Evolutionary conservation across 148 eudicot species (phyloP), one percentile per base, ranked within the genome.

Genomic region (Fagopyrum homotropicum): DNA sequence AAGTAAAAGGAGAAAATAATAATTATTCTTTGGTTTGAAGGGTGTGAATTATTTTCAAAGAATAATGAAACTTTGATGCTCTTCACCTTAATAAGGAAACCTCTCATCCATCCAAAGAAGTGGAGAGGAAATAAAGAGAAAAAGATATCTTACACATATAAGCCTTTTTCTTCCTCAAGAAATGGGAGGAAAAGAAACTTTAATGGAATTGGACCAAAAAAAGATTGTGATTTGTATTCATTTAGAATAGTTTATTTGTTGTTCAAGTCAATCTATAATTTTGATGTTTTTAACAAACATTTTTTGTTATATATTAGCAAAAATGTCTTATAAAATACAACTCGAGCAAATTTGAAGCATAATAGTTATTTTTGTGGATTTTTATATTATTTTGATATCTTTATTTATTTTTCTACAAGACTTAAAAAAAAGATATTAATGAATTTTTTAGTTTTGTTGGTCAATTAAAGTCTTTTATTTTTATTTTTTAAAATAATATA

Each of bases 71-170:
- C 70, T 64, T 64, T 30, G 70, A 64, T 11, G 47, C 30, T 66
- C 35, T 66, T 66, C 71, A 66, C 71, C 71, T 40, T 46, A 40
- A 66, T 66, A 66, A 66, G 71, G 47, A 66, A 66, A 35, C 46
- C 71, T 40, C 71, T 66, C 17, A 66, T 66, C 71, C 71, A 66
- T 66, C 71, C 71, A 66, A 66, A 66, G 46, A 40, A 40, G 71
- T 66, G 71, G 71, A 66, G 71, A 66, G 71, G 46, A 66, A 66
- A 66, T 66, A 66, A 66, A 66, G 71, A 66, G 71, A 40, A 64
- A 66, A 66, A 66, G 63, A 66, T 66, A 14, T 66, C 71, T 43
- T 46, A 11, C 15, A 66, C 45, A 66, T 14, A 66, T 8, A 66
- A 43, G 1, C 46, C 17, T 66, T 66, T 66, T 66, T 40, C 22